Conservation (phyloP, 148 eudicot species). For the Cornus florida region DNA sequence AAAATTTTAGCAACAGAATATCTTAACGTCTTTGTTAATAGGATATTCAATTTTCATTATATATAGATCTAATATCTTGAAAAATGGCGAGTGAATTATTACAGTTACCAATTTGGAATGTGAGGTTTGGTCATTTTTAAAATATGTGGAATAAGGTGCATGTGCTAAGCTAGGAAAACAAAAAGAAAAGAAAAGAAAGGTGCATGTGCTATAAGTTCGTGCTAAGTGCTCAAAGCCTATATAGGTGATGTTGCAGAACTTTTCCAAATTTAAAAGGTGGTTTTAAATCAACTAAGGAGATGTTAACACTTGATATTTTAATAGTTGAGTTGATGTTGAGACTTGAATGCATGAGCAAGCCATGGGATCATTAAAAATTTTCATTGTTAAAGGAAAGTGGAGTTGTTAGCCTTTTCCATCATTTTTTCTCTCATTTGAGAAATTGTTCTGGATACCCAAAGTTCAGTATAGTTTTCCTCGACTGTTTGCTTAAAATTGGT, state of each 20-base stretch:
- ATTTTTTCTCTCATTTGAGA: neutral
- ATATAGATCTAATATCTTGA: no score
- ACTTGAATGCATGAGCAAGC: neutral
- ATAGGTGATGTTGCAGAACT: neutral
- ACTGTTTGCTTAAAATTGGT: no score
- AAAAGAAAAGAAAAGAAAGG: no score
- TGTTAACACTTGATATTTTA: neutral
- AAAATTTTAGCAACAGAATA: neutral
- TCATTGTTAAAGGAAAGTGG: neutral
- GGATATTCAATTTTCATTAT: no score
- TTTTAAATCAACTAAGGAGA: neutral
- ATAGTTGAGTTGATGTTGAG: neutral
- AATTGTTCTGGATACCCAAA: no score
- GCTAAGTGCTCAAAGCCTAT: neutral
- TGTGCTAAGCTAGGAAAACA: no score
- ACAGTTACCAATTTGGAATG: neutral
- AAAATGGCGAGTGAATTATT: neutral
- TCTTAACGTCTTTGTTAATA: no score
- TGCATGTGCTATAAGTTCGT: neutral
- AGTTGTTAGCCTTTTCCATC: neutral
- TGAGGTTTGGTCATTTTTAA: no score
- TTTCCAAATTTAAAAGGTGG: neutral
- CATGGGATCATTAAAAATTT: neutral
- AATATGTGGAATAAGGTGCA: no score
- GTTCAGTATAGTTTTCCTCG: neutral